Evolutionary conservation across 176 grass and related monocot species (phyloP).

Genomic region (Leersia perrieri): DNA sequence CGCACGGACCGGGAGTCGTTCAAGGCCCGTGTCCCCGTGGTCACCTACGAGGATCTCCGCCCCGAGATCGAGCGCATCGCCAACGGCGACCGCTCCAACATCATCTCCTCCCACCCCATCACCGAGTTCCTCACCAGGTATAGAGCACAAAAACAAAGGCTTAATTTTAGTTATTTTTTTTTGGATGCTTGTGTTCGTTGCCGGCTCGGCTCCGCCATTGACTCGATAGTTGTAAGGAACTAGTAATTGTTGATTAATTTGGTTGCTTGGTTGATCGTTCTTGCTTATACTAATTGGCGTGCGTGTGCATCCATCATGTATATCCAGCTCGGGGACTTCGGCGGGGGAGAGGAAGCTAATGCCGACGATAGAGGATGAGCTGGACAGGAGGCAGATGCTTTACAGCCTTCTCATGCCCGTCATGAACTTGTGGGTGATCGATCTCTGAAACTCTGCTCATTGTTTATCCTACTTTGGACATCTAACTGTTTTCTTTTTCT

Average conservation of each 20-base stretch:
- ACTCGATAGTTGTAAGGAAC: background rate
- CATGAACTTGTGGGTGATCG: slow-evolving; percentile 77
- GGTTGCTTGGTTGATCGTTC: background rate
- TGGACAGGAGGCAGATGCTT: slow-evolving; percentile 68
- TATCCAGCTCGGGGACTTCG: slow-evolving; percentile 94
- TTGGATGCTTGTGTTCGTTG: too few relatives aligned
- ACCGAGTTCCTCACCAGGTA: slow-evolving; percentile 98
- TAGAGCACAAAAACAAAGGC: too few relatives aligned
- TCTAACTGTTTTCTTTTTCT: background rate
- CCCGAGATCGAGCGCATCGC: slow-evolving; percentile 92
- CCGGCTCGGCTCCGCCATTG: background rate
- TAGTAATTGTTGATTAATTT: background rate
- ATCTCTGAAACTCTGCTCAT: too few relatives aligned
- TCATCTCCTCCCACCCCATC: slow-evolving; percentile 80
- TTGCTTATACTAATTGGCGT: too few relatives aligned
- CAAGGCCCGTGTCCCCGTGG: slow-evolving; percentile 70
- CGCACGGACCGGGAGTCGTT: slow-evolving; percentile 59
- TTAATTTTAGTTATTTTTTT: too few relatives aligned
- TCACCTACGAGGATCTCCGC: slow-evolving; percentile 83
- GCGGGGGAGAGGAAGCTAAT: slow-evolving; percentile 98
- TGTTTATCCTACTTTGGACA: too few relatives aligned
- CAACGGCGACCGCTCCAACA: slow-evolving; percentile 82
- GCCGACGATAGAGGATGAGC: slow-evolving; percentile 84
- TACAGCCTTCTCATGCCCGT: slow-evolving; percentile 97
- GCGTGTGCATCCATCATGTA: background rate